Base-by-base conservation (phyloP, 306 rosid genomes). In the Castanea crenata region DNA sequence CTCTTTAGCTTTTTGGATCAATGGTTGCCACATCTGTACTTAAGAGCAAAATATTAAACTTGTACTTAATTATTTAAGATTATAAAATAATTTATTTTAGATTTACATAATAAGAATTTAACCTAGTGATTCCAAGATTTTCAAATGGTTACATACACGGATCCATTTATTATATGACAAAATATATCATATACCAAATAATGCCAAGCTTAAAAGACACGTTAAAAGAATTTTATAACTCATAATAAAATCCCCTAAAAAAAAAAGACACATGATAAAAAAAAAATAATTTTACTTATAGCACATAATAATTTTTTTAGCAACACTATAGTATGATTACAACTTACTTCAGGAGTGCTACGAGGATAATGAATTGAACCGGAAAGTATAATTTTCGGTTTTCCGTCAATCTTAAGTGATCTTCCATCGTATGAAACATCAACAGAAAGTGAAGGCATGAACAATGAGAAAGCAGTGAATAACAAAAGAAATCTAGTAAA, bases 281-380 rank as follows among this genome's bases (percentile, higher is more conserved):
- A 3, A 62, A 25, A 0, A 0, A 51, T 0, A 20, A 16, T 0
- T 58, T 0, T 0, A 54, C 2, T 12, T 1, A 31, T n/a, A 8
- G 7, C 9, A 7, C 9, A 49, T 41, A 3, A 35, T 21, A 5
- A 0, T 6, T 6, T 0, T 0, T 25, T 38, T 38, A 9, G 3
- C 3, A 14, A 27, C 20, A 7, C 9, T 13, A 34, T 3, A 9
- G 4, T 16, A 5, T 18, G 14, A 3, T 21, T 20, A 20, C 19
- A 13, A 38, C 81, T 32, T 51, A 85, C 88, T 57, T 73, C 77
- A 16, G 69, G 11, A 4, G 89, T 83, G 16, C 89, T 85, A 0
- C 89, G 85, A 11, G 91, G 81, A 19, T 87, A 87, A 35, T 85
- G 91, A 2, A 87, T 85, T 1, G 91, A 80, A 3, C 87, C 91